Evolutionary conservation across 2,329 filamentous ascomycete species (phyloP).

Genomic region (Apiospora saccharicola): DNA sequence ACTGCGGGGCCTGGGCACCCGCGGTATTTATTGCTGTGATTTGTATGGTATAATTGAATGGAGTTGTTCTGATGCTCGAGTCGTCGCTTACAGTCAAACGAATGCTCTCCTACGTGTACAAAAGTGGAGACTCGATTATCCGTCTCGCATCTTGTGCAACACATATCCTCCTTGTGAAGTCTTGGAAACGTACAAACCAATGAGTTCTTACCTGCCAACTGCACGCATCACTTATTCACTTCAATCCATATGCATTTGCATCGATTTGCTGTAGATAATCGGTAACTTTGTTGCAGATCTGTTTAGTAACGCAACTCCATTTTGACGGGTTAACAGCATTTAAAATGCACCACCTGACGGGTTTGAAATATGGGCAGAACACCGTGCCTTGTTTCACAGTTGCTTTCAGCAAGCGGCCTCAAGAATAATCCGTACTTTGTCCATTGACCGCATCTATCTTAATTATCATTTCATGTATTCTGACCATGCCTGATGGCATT

Average conservation of each 20-base stretch:
- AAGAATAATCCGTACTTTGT: too few species aligned
- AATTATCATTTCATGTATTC: too few species aligned
- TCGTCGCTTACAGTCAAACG: not conserved
- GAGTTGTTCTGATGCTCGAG: not conserved
- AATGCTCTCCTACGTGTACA: not conserved
- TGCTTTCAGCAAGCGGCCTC: not conserved
- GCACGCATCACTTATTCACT: too few species aligned
- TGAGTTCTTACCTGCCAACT: too few species aligned
- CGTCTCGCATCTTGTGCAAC: not conserved
- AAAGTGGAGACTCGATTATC: not conserved
- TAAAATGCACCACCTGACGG: not conserved
- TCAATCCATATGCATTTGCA: not conserved
- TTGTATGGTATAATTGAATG: not conserved
- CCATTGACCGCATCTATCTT: too few species aligned
- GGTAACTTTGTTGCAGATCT: too few species aligned
- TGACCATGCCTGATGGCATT: too few species aligned
- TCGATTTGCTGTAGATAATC: too few species aligned
- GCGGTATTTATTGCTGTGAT: not conserved
- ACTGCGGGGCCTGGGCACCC: not conserved
- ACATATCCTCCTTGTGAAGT: not conserved
- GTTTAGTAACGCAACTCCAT: not conserved
- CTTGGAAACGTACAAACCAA: not conserved
- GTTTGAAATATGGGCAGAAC: not conserved
- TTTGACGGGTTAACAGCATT: not conserved
- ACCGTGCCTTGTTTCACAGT: not conserved